Evolutionary conservation across 306 rosid species (phyloP).

Genomic region (Purshia tridentata): DNA sequence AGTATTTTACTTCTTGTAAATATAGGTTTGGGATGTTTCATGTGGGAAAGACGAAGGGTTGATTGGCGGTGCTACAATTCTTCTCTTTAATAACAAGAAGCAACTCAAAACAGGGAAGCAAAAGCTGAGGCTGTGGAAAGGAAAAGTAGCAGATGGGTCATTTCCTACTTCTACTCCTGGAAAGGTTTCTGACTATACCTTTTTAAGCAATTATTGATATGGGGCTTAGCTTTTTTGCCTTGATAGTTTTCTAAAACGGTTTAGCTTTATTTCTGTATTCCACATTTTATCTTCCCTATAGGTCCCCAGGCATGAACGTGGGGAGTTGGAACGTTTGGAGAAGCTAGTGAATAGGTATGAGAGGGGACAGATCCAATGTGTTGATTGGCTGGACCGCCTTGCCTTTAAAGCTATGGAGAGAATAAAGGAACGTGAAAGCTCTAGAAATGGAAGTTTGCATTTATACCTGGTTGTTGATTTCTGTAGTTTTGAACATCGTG

Average conservation of each 20-base stretch:
- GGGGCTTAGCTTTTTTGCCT: not conserved
- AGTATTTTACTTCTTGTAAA: constrained; percentile 7
- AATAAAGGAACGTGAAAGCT: constrained; percentile 77
- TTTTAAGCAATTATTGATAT: constrained; percentile 18
- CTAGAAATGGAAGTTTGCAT: constrained; percentile 73
- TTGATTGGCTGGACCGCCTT: constrained; percentile 95
- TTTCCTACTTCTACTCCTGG: constrained; percentile 87
- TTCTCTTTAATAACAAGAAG: constrained; percentile 81
- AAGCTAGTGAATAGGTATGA: constrained; percentile 89
- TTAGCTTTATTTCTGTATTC: constrained; percentile 3
- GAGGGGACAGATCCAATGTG: constrained; percentile 84
- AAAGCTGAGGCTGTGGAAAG: constrained; percentile 91
- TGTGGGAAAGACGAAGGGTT: constrained; percentile 76
- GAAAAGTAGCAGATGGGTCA: constrained; percentile 89
- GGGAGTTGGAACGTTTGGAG: constrained; percentile 93
- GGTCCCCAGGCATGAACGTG: constrained; percentile 92
- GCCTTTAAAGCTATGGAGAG: constrained; percentile 74
- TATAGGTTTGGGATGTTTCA: constrained; percentile 97
- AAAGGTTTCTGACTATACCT: constrained; percentile 53
- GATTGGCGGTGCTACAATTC: constrained; percentile 94
- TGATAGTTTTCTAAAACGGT: constrained; percentile 17
- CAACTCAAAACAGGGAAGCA: constrained; percentile 98
- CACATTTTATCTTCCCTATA: constrained; percentile 31
- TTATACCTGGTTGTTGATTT: constrained; percentile 84
- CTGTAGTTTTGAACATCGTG: constrained; percentile 86